These are phyloP conservation scores for Maudiozyma serrabonitensis DNA, from an alignment of 805 yeast genomes.

Conservation along the genomic window DNA sequence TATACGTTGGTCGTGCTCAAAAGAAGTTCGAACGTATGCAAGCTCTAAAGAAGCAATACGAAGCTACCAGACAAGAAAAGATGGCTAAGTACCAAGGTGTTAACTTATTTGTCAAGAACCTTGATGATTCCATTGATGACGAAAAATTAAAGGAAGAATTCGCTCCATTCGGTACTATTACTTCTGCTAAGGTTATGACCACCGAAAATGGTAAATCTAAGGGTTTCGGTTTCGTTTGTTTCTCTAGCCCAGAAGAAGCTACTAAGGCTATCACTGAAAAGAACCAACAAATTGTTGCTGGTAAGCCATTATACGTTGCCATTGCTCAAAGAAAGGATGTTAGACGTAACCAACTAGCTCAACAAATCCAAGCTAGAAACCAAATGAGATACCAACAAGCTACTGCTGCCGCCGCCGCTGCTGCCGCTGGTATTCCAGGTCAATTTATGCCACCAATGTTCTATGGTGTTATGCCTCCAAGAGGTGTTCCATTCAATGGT, in stretches of 20 bases:
- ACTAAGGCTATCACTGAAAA: conserved; percentile 96
- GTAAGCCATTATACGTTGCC: conserved; percentile 96
- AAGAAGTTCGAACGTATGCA: conserved; percentile 96
- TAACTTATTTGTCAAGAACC: conserved; percentile 91
- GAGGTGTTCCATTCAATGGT: conserved; percentile 72
- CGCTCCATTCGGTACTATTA: conserved; percentile 85
- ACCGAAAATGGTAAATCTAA: conserved; percentile 91
- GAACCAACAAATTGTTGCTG: conserved; percentile 92
- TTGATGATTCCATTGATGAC: conserved; percentile 87
- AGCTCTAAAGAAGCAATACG: conserved; percentile 91
- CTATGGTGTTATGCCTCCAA: conserved; percentile 57
- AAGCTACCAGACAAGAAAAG: conserved; percentile 83
- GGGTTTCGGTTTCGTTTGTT: conserved; percentile 98
- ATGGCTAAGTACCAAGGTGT: conserved; percentile 94
- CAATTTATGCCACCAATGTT: conserved; percentile 34
- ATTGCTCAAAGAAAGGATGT: conserved; percentile 98
- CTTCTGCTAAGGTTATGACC: conserved; percentile 93
- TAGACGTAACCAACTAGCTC: conserved; percentile 92
- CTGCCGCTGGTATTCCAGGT: conserved; percentile 32
- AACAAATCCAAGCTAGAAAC: conserved; percentile 96
- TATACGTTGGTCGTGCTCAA: conserved; percentile 98
- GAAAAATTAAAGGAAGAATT: conserved; percentile 88
- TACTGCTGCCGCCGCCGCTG: conserved; percentile 45
- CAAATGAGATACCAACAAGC: conserved; percentile 98
- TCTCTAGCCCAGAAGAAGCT: conserved; percentile 97